Evolutionary conservation across 495 filamentous ascomycete species (phyloP), one percentile per base, ranked within the genome.

Genomic region (Trichodelitschia bisporula): DNA sequence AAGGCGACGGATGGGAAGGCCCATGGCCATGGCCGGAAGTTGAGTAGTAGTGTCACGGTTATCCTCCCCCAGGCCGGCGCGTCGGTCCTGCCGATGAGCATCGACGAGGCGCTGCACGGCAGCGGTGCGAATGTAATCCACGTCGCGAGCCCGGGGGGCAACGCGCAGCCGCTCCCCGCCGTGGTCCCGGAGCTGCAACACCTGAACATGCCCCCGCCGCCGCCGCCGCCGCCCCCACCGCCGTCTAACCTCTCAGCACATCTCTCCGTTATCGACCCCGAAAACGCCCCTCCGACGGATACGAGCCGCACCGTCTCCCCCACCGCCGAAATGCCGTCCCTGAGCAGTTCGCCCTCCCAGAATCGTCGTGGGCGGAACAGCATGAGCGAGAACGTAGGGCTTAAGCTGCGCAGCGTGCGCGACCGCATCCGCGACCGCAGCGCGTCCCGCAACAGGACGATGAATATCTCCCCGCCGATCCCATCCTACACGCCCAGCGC

Each of bases 121-220:
- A 47, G 40, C 20, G 40, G 50, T 27, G 36, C 50, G 25, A 41
- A 53, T 19, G 44, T 55, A 18, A 30, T 51, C 40, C 32, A 42
- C 32, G 41, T 23, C 28, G 29, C 14, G 18, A 31, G 40, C n/a
- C n/a, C n/a, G n/a, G n/a, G n/a, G n/a, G n/a, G n/a, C n/a, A n/a
- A 16, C n/a, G n/a, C 6, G 6, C 21, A 24, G 21, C 21, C 29
- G 15, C 29, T 36, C 17, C 69, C 73, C 8, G 68, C 69, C 8
- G 62, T 90, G 18, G 57, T 91, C 23, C 69, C 70, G 30, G 75
- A 91, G 39, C 64, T 90, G n/a, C 74, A 80, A 44, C 80, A 92
- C 50, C 62, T 92, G 5, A 68, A 69, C 17, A 56, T 42, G 11
- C 66, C 66, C 3, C 66, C 71, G 2, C 71, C 69, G 3, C 71